These are phyloP conservation scores for Trichoderma citrinoviride DNA, from an alignment of 2,329 filamentous ascomycete species.

Conservation along the genomic window DNA sequence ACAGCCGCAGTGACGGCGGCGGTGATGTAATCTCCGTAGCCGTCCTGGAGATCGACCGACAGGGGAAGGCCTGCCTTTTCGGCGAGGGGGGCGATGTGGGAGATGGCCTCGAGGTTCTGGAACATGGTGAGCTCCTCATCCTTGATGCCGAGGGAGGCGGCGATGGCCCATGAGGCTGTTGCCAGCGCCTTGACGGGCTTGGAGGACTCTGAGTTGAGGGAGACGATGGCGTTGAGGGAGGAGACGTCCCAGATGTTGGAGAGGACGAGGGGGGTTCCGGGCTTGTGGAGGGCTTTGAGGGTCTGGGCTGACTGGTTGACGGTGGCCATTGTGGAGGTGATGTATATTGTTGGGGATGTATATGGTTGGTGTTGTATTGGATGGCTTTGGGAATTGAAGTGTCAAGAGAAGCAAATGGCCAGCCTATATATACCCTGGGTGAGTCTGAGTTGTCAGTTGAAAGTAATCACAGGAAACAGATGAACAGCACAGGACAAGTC, in stretches of 20 bases:
- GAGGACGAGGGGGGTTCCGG: constrained; percentile 51
- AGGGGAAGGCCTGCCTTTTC: constrained; percentile 45
- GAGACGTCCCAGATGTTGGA: constrained; percentile 56
- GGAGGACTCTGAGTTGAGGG: constrained; percentile 37
- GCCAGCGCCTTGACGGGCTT: constrained; percentile 45
- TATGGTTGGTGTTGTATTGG: background rate
- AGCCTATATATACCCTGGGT: background rate
- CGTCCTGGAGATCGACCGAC: constrained; percentile 60
- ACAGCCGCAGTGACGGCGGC: constrained; percentile 47
- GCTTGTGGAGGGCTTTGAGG: constrained; percentile 47
- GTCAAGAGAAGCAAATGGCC: background rate
- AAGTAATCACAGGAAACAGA: background rate
- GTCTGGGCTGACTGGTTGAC: constrained; percentile 36
- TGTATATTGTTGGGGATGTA: background rate
- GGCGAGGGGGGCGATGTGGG: constrained; percentile 44
- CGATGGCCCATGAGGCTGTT: constrained; percentile 52
- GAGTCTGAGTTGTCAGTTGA: background rate
- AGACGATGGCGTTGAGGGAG: constrained; percentile 46
- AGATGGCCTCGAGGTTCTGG: constrained; percentile 49
- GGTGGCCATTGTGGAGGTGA: constrained; percentile 14
- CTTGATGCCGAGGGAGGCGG: constrained; percentile 42
- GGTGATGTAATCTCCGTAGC: constrained; percentile 49
- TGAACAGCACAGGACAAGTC: background rate
- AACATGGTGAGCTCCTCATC: constrained; percentile 51
- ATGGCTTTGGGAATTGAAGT: background rate